Percentiles rank a stretch among this genome's conserved stretches.
phyloP scores from a whole-genome alignment of 73 alveolate genomes.

The Paramecium sonneborni region DNA sequence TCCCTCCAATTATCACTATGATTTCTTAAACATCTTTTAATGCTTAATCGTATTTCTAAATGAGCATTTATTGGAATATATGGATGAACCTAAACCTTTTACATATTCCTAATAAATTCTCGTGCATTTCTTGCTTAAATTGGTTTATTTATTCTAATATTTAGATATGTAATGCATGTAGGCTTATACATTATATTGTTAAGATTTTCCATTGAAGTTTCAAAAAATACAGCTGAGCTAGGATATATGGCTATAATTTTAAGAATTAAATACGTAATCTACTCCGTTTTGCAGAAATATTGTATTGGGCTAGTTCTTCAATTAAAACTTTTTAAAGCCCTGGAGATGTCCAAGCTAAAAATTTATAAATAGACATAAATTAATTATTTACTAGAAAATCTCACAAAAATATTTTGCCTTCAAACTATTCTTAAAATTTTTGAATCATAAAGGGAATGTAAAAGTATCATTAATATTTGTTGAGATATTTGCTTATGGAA shows the following conservation, averaged over 20 bases:
- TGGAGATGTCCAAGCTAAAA: constrained; percentile 54
- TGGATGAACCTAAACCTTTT: not conserved
- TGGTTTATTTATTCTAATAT: not conserved
- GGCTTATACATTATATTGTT: not conserved
- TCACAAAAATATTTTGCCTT: no score
- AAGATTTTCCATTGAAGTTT: not conserved
- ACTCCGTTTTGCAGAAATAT: constrained; percentile 16
- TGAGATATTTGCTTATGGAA: no score
- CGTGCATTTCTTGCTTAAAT: not conserved
- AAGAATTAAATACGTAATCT: not conserved
- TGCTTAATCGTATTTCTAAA: not conserved
- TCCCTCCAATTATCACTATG: constrained; percentile 21
- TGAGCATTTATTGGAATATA: constrained; percentile 43
- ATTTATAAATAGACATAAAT: constrained; percentile 49
- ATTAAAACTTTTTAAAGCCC: constrained; percentile 5
- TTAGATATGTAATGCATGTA: not conserved
- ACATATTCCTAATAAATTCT: constrained; percentile 16
- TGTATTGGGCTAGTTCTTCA: not conserved
- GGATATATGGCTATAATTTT: constrained; percentile 19
- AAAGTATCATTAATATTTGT: no score
- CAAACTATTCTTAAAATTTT: no score
- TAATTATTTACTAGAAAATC: not conserved
- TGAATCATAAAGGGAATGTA: no score
- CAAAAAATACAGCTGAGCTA: constrained; percentile 33
- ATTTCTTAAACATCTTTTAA: not conserved